These are phyloP conservation scores for Lichenothelia convexa DNA, from an alignment of 495 filamentous ascomycete genomes.

Conservation along the genomic window DNA sequence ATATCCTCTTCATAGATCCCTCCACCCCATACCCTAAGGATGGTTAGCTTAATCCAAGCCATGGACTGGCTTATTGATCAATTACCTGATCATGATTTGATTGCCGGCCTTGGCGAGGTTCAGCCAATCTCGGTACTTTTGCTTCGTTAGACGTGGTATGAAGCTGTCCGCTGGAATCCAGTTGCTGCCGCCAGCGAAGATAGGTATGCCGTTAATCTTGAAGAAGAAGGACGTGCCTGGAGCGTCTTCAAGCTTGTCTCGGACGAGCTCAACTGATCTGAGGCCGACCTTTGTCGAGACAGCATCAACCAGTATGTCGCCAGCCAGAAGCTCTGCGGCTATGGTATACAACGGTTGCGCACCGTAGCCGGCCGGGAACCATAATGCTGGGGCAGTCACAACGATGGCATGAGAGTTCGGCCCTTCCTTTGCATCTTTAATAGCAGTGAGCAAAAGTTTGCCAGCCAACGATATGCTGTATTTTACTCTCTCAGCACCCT, in stretches of 20 bases:
- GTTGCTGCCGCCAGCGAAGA: constrained; percentile 23
- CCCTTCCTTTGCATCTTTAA: too few relatives aligned
- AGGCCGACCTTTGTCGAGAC: constrained; percentile 17
- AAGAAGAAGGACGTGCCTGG: constrained; percentile 24
- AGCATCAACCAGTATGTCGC: constrained; percentile 14
- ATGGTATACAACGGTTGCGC: constrained; percentile 19
- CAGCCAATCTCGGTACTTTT: constrained; percentile 20
- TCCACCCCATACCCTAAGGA: constrained; percentile 53
- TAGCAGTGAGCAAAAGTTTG: constrained; percentile 14
- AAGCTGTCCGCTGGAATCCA: constrained; percentile 26
- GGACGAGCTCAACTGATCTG: constrained; percentile 20
- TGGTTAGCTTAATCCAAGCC: background rate
- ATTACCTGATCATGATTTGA: constrained; percentile 50
- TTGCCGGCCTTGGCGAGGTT: constrained; percentile 39
- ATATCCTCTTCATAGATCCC: constrained; percentile 56
- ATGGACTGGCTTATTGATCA: constrained; percentile 1
- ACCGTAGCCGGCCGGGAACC: constrained; percentile 24
- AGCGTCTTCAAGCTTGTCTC: constrained; percentile 15
- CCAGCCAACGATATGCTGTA: constrained; percentile 12
- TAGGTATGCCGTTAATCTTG: constrained; percentile 20
- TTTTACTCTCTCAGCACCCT: constrained; percentile 8
- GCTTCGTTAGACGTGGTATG: constrained; percentile 16
- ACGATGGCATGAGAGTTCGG: too few relatives aligned
- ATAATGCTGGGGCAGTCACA: constrained; percentile 15
- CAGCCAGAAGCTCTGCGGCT: constrained; percentile 13